phyloP scores from a whole-genome alignment of 1,284 basidiomycete species.

The Trichosporon asahii region DNA sequence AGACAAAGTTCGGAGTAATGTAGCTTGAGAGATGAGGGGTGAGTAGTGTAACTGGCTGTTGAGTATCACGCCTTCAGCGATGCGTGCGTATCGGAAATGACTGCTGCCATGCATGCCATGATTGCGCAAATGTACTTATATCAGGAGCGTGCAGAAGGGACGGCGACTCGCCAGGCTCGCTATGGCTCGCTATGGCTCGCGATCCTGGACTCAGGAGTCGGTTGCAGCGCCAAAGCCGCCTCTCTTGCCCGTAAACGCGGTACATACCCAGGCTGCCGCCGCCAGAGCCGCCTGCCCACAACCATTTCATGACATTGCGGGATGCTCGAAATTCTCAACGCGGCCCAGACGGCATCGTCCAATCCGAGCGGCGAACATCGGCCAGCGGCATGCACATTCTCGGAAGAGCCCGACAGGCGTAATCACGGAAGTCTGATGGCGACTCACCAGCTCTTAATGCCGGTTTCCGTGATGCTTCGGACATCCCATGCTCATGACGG shows the following conservation, averaged over 20 bases:
- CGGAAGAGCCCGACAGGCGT: constrained; percentile 4
- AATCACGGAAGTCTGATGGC: not conserved
- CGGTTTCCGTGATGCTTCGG: not conserved
- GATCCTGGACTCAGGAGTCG: constrained; percentile 6
- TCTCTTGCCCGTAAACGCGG: not conserved
- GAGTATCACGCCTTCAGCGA: constrained; percentile 4
- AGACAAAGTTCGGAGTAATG: not conserved
- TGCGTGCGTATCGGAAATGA: not conserved
- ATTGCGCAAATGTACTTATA: constrained; percentile 6
- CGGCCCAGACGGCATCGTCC: not conserved
- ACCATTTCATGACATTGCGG: not conserved
- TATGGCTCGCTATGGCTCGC: no score
- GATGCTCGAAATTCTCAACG: not conserved
- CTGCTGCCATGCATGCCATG: not conserved
- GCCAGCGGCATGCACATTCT: not conserved
- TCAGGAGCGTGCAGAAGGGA: not conserved
- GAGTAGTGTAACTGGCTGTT: not conserved
- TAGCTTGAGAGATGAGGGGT: not conserved
- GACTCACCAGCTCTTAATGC: not conserved
- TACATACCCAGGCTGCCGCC: not conserved
- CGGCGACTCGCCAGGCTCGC: not conserved
- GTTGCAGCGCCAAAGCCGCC: constrained; percentile 10
- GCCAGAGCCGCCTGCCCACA: not conserved
- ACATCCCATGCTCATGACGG: not conserved
- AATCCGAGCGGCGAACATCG: not conserved